Evolutionary conservation across 2,329 filamentous ascomycete species (phyloP).

Genomic region (Bipolaris zeicola): DNA sequence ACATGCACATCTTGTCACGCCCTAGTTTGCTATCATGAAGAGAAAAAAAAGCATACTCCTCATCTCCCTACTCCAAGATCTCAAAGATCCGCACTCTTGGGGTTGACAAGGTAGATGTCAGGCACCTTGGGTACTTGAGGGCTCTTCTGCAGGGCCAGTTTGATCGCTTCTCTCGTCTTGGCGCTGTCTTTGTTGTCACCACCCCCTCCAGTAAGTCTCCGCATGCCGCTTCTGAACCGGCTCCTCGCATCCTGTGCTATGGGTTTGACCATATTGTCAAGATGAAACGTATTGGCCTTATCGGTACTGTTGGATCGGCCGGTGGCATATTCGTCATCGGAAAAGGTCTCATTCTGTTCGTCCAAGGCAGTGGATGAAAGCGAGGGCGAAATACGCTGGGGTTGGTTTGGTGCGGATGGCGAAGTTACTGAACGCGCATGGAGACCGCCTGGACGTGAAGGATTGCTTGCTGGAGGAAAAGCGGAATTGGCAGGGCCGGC

Average conservation of each 20-base stretch:
- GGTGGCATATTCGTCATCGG: constrained; percentile 71
- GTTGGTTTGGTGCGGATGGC: constrained; percentile 62
- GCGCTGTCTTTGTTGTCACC: constrained; percentile 50
- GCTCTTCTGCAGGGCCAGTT: constrained; percentile 47
- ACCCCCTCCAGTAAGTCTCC: constrained; percentile 65
- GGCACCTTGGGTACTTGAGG: constrained; percentile 58
- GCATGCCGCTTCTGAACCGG: constrained; percentile 60
- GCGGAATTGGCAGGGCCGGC: constrained; percentile 34
- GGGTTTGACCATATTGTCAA: constrained; percentile 63
- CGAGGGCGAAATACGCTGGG: constrained; percentile 53
- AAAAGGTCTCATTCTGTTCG: constrained; percentile 75
- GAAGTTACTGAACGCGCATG: constrained; percentile 87
- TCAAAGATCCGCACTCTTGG: constrained; percentile 44
- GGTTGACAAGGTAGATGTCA: constrained; percentile 50
- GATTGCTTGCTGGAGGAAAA: constrained; percentile 24
- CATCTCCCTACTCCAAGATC: not conserved
- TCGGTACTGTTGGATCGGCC: constrained; percentile 42
- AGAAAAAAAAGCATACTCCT: not conserved
- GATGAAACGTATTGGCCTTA: constrained; percentile 28
- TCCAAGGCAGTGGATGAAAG: constrained; percentile 74
- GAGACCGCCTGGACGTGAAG: constrained; percentile 64
- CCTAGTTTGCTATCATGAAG: not conserved
- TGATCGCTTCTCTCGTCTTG: constrained; percentile 46
- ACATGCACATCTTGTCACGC: not conserved
- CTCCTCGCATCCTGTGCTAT: constrained; percentile 60